Base-by-base conservation (phyloP, 441 rosid genomes). In the Melastoma candidum region DNA sequence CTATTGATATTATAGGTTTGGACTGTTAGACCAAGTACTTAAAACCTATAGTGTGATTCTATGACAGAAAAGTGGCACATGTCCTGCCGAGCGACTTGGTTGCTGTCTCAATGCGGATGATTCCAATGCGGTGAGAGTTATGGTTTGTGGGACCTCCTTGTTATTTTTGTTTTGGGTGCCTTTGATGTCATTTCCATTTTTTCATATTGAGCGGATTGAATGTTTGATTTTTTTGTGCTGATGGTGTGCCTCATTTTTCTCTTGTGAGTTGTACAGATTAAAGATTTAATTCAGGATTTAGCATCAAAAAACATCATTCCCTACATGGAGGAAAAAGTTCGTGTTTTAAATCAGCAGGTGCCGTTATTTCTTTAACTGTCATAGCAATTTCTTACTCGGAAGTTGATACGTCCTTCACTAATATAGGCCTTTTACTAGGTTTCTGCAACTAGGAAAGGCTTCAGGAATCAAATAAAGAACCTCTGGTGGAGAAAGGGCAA, bases 401-500 rank as follows among this genome's bases (percentile, higher is more conserved):
- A 44, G 11, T 53, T 29, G 36, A 3, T 29, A 29, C 7, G 3
- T 29, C 36, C 56, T 46, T 53, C 63, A 48, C 65, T 51, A 32
- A 46, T 41, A 49, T 51, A 47, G 44, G 51, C 54, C 25, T 58
- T 41, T 29, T 25, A 12, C 60, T 68, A 94, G 99, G 83, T 94
- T 65, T 82, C 97, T 71, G 86, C 94, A 44, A 85, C 95, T 49
- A 83, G 99, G 81, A 94, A 83, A 81, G 99, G 97, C 51, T 85
- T 94, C 61, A 77, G 77, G 81, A 94, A 94, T 76, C 97, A 90
- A 72, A 70, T 94, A 12, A 90, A 90, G 72, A 94, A 87, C 67
- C 78, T 94, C 39, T 94, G 99, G 99, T 94, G 97, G 97, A 87
- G 99, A 74, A 94, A 90, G 83, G 99, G 96, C 61, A 94, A 90